Evolutionary conservation across 768 basidiomycete genomes (phyloP).

Genomic region (Pleurotus ostreatus): DNA sequence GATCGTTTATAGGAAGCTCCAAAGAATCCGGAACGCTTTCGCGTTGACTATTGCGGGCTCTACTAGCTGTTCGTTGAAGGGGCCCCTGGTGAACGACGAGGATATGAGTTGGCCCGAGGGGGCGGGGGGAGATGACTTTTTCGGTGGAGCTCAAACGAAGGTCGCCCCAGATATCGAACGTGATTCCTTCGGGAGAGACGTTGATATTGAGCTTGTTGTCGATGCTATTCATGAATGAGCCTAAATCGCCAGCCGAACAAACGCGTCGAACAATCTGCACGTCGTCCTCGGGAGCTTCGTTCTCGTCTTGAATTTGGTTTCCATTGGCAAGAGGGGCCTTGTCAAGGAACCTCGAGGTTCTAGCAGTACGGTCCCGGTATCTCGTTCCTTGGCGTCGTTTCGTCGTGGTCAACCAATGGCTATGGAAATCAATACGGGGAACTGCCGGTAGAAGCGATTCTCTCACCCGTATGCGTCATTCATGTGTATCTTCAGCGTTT

Average conservation of each 20-base stretch:
- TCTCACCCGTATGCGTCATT: conserved; percentile 18
- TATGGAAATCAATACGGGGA: conserved; percentile 9
- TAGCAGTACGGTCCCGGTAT: conserved; percentile 20
- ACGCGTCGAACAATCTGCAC: conserved; percentile 20
- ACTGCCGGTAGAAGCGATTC: not conserved
- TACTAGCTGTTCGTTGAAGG: conserved; percentile 3
- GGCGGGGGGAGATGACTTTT: conserved; percentile 30
- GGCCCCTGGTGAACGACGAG: conserved; percentile 19
- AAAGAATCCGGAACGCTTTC: conserved; percentile 16
- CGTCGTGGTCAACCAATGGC: conserved; percentile 29
- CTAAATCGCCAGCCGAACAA: conserved; percentile 21
- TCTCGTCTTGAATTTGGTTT: conserved; percentile 6
- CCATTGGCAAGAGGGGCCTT: not conserved
- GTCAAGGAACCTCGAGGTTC: conserved; percentile 21
- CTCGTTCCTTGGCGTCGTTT: conserved; percentile 19
- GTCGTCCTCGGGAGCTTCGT: conserved; percentile 10
- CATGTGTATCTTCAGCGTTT: conserved; percentile 24
- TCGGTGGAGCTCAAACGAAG: conserved; percentile 22
- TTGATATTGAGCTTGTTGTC: conserved; percentile 10
- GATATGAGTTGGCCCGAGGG: conserved; percentile 32
- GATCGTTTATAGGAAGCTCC: conserved; percentile 34
- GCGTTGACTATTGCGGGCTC: not conserved
- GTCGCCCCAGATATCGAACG: conserved; percentile 20
- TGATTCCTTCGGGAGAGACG: conserved; percentile 7
- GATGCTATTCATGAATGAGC: conserved; percentile 14